Conservation (phyloP, 192 early-diverging fungal genomes). For the Umbelopsis isabellina region DNA sequence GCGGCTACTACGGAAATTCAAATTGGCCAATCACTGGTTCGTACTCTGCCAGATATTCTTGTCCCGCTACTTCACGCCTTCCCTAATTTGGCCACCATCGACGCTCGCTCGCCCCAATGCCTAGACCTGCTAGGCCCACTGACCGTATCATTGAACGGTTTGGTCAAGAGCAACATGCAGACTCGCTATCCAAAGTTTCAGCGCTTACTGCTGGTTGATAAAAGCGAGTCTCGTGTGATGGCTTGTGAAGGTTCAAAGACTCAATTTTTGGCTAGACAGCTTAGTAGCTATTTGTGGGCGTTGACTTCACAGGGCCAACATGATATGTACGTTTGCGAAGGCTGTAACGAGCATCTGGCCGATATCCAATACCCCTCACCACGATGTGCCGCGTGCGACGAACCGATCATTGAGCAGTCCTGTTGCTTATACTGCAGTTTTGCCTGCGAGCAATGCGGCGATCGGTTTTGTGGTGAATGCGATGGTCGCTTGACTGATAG, state of each 20-base stretch:
- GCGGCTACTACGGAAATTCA: conserved; percentile 5
- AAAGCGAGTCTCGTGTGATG: neutral
- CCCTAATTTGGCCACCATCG: conserved; percentile 10
- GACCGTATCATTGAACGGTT: too few relatives aligned
- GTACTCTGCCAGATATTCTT: neutral
- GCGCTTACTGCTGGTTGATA: neutral
- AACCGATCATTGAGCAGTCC: neutral
- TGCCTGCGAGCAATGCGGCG: conserved; percentile 11
- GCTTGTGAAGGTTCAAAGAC: neutral
- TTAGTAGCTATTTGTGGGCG: conserved; percentile 14
- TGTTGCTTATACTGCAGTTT: neutral
- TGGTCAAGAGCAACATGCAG: neutral
- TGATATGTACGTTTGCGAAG: conserved; percentile 2
- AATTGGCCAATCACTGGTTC: neutral
- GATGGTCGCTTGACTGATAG: conserved; percentile 10
- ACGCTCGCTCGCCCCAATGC: neutral
- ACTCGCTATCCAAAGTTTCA: conserved; percentile 12
- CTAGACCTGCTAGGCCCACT: neutral
- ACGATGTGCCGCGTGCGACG: neutral
- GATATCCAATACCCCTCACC: conserved; percentile 12
- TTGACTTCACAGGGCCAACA: conserved; percentile 13
- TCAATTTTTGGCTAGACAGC: neutral
- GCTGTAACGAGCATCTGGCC: conserved; percentile 1
- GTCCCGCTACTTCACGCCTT: conserved; percentile 7
- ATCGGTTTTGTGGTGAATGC: conserved; percentile 9